Evolutionary conservation across 495 filamentous ascomycete genomes (phyloP).

Genomic region (Neurospora tetrasperma): DNA sequence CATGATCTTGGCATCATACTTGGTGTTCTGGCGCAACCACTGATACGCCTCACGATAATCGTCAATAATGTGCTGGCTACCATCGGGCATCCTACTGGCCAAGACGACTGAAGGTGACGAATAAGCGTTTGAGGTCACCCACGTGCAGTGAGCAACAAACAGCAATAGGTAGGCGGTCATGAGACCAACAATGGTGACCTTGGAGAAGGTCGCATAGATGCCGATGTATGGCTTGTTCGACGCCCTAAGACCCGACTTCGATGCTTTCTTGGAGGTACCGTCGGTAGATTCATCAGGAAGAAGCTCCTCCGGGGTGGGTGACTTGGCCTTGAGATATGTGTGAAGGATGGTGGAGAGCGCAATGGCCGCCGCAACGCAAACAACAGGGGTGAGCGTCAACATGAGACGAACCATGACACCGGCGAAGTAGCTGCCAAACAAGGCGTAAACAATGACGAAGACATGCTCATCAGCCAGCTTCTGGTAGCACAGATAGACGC

Average conservation of each 20-base stretch:
- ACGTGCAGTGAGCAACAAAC: constrained; percentile 96
- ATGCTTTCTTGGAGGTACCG: constrained; percentile 36
- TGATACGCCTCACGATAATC: constrained; percentile 99
- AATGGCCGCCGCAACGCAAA: constrained; percentile 89
- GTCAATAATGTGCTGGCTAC: constrained; percentile 96
- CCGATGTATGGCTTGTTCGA: constrained; percentile 67
- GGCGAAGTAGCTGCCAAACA: constrained; percentile 94
- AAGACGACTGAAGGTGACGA: constrained; percentile 96
- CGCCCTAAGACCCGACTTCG: constrained; percentile 53
- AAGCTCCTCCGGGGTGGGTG: constrained; percentile 38
- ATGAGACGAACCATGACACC: constrained; percentile 99
- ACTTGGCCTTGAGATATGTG: constrained; percentile 59
- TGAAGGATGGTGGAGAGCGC: constrained; percentile 84
- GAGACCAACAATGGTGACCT: constrained; percentile 57
- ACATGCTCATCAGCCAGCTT: constrained; percentile 92
- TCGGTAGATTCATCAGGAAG: constrained; percentile 40
- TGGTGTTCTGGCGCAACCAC: constrained; percentile 97
- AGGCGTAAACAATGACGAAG: constrained; percentile 92
- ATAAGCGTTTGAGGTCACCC: constrained; percentile 98
- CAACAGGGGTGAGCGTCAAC: constrained; percentile 92
- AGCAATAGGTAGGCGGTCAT: constrained; percentile 74
- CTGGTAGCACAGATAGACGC: constrained; percentile 97
- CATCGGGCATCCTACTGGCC: constrained; percentile 85
- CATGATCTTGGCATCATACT: constrained; percentile 95
- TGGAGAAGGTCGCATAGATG: constrained; percentile 73